Conservation (phyloP, 805 yeast genomes). For the Candida pseudofarinosa region DNA sequence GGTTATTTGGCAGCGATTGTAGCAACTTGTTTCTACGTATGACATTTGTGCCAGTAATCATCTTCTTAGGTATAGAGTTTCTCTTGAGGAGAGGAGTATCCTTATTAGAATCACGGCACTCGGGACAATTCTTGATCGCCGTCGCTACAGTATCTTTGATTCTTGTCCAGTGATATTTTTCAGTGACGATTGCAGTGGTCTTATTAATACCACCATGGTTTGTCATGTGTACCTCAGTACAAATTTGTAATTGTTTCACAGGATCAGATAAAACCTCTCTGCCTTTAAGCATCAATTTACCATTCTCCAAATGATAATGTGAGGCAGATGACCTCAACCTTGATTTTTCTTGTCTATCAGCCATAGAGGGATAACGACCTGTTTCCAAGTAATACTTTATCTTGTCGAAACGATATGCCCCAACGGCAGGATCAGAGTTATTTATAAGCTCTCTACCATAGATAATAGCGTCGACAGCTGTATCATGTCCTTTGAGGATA, state of each 20-base stretch:
- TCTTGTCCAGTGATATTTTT: constrained; percentile 85
- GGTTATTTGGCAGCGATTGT: constrained; percentile 16
- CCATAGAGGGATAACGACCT: constrained; percentile 80
- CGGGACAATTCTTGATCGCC: constrained; percentile 70
- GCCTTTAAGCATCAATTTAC: constrained; percentile 70
- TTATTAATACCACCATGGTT: constrained; percentile 88
- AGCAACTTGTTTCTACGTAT: constrained; percentile 14
- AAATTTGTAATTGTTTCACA: constrained; percentile 67
- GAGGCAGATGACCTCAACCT: constrained; percentile 76
- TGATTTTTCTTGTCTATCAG: constrained; percentile 83
- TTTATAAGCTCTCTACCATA: constrained; percentile 78
- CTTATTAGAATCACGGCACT: constrained; percentile 53
- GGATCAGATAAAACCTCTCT: constrained; percentile 82
- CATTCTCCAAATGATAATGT: constrained; percentile 67
- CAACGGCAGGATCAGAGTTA: constrained; percentile 44
- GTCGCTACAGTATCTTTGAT: constrained; percentile 83
- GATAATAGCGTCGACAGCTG: constrained; percentile 81
- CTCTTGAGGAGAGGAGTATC: constrained; percentile 15
- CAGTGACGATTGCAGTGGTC: constrained; percentile 73
- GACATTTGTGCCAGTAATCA: constrained; percentile 5
- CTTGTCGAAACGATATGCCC: constrained; percentile 67
- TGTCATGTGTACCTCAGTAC: constrained; percentile 61
- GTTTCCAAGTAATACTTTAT: constrained; percentile 74
- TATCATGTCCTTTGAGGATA: constrained; percentile 75
- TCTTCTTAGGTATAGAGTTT: constrained; percentile 15